phyloP scores from a whole-genome alignment of 192 early-diverging fungal genomes.

The Backusella sp. region DNA sequence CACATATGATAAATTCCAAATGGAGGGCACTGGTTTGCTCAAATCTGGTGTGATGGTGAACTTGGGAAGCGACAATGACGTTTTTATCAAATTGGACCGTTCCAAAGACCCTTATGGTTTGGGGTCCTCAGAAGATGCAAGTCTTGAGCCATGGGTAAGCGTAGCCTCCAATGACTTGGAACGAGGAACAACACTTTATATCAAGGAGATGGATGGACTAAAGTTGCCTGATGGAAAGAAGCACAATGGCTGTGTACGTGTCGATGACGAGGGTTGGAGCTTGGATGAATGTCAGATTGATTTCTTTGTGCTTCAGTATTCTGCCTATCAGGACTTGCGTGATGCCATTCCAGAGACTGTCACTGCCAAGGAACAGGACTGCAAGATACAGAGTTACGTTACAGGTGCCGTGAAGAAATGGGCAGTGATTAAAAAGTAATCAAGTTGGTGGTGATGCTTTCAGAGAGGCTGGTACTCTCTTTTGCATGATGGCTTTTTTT shows the following conservation, averaged over 20 bases:
- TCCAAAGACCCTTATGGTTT: conserved; percentile 28
- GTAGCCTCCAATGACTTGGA: conserved; percentile 40
- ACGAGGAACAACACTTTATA: conserved; percentile 30
- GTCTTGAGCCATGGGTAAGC: conserved; percentile 37
- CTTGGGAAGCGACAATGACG: not conserved
- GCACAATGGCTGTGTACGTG: conserved; percentile 45
- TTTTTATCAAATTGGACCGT: conserved; percentile 22
- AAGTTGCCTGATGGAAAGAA: conserved; percentile 31
- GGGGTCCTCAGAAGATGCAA: conserved; percentile 9
- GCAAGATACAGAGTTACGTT: conserved; percentile 22
- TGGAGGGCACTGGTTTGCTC: conserved; percentile 40
- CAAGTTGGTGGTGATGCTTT: no score
- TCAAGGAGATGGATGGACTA: conserved; percentile 32
- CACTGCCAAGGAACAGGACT: conserved; percentile 11
- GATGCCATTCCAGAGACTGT: conserved; percentile 10
- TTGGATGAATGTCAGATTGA: conserved; percentile 35
- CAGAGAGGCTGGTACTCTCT: no score
- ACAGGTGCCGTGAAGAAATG: conserved; percentile 14
- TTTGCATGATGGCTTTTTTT: no score
- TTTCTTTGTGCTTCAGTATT: conserved; percentile 29
- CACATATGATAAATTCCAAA: conserved; percentile 39
- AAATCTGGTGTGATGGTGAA: conserved; percentile 32
- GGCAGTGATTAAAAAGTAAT: conserved; percentile 18
- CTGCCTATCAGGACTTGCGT: conserved; percentile 9
- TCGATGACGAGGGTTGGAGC: conserved; percentile 39